These are phyloP conservation scores for Mycena leptocephala DNA, from an alignment of 768 basidiomycete species.

Conservation along the genomic window DNA sequence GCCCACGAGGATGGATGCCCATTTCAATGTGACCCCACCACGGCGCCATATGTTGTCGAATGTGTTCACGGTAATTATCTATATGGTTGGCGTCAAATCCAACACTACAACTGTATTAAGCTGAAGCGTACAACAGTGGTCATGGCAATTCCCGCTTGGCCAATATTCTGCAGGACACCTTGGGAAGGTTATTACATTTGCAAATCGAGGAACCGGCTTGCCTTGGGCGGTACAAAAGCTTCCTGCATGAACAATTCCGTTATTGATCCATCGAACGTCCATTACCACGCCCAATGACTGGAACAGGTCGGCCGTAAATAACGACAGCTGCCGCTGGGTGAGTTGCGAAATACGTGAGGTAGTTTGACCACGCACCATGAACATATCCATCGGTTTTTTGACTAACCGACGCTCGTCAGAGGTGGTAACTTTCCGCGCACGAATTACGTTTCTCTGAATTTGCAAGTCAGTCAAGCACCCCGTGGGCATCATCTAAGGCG, in stretches of 20 bases:
- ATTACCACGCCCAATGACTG: constrained; percentile 20
- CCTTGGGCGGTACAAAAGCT: constrained; percentile 27
- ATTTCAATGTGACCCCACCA: background rate
- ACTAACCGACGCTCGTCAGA: background rate
- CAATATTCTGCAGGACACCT: constrained; percentile 16
- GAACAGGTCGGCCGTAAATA: constrained; percentile 18
- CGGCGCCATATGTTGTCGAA: constrained; percentile 22
- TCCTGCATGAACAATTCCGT: constrained; percentile 7
- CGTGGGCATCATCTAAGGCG: background rate
- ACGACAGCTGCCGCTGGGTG: constrained; percentile 21
- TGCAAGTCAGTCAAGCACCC: background rate
- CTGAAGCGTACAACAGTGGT: constrained; percentile 19
- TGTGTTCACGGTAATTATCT: constrained; percentile 25
- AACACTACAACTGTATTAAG: background rate
- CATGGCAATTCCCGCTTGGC: constrained; percentile 21
- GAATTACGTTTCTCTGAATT: background rate
- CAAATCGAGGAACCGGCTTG: background rate
- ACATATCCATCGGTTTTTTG: constrained; percentile 12
- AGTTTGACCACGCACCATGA: constrained; percentile 8
- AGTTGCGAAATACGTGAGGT: too few relatives aligned
- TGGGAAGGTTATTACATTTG: background rate
- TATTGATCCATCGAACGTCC: constrained; percentile 22
- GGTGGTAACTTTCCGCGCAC: background rate
- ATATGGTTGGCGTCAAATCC: background rate
- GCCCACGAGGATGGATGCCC: background rate